A percentile compares a stretch with the other conserved stretches of the same genome.
Evolutionary conservation across 2,329 filamentous ascomycete species (phyloP).

Genomic region (Helminthosporium solani): DNA sequence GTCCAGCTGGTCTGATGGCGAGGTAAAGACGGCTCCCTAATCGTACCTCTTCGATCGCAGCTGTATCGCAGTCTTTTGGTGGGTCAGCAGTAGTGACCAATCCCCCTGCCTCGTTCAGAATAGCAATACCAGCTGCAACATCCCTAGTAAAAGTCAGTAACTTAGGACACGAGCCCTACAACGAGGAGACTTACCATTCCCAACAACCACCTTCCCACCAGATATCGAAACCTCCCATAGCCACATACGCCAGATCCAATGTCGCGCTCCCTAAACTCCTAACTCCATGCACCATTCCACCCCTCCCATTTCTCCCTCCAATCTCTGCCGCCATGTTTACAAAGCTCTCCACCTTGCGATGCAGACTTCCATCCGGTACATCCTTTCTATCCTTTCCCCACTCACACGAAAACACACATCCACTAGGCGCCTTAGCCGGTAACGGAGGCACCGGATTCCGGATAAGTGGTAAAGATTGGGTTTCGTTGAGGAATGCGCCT

Average conservation of each 20-base stretch:
- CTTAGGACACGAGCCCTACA: background rate
- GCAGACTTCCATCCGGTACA: constrained; percentile 64
- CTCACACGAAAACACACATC: constrained; percentile 73
- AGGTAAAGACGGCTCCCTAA: constrained; percentile 71
- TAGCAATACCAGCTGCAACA: constrained; percentile 72
- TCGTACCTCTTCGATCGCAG: constrained; percentile 59
- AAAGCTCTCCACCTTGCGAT: constrained; percentile 72
- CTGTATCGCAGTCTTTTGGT: constrained; percentile 57
- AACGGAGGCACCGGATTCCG: constrained; percentile 63
- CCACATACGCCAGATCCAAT: constrained; percentile 71
- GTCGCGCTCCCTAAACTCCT: constrained; percentile 71
- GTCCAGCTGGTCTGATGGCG: constrained; percentile 68
- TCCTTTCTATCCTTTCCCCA: constrained; percentile 79
- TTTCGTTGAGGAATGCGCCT: constrained; percentile 70
- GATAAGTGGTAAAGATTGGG: constrained; percentile 62
- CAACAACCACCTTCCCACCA: constrained; percentile 83
- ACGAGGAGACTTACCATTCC: constrained; percentile 62
- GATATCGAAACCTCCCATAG: constrained; percentile 74
- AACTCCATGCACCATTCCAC: constrained; percentile 78
- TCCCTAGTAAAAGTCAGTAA: constrained; percentile 54
- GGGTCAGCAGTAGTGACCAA: constrained; percentile 74
- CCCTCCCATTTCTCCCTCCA: constrained; percentile 62
- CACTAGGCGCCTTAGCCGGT: constrained; percentile 63
- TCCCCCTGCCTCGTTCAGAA: constrained; percentile 72
- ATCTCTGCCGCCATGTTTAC: constrained; percentile 71